Conservation (phyloP, 2,329 filamentous ascomycete species). For the Cercospora sp. region DNA sequence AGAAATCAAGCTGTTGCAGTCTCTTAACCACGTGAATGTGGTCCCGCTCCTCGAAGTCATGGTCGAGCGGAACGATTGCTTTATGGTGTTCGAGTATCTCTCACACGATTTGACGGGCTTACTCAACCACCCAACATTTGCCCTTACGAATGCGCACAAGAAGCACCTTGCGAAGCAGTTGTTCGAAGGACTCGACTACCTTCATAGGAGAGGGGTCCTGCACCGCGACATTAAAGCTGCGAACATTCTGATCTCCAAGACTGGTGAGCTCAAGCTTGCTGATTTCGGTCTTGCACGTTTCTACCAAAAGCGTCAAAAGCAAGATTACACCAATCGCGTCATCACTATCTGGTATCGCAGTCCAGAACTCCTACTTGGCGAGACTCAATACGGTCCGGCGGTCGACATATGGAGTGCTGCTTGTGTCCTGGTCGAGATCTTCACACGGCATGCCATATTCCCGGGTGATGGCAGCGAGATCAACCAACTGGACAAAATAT, state of each 20-base stretch:
- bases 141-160: slow-evolving; percentile 79
- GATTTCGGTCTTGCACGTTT: slow-evolving; percentile 97
- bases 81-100: slow-evolving; percentile 99
- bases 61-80: slow-evolving; percentile 98
- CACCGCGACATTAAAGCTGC: slow-evolving; percentile 98
- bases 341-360: slow-evolving; percentile 98
- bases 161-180: slow-evolving; percentile 92
- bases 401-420: slow-evolving; percentile 97
- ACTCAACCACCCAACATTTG: slow-evolving; percentile 90
- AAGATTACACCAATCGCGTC: slow-evolving; percentile 97
- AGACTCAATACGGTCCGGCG: slow-evolving; percentile 84
- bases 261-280: slow-evolving; percentile 85
- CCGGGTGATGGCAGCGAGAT: slow-evolving; percentile 95
- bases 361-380: slow-evolving; percentile 84
- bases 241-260: slow-evolving; percentile 91
- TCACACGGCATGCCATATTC: slow-evolving; percentile 90
- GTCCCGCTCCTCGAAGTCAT: slow-evolving; percentile 87
- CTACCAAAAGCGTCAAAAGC: slow-evolving; percentile 85
- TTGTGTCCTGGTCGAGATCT: slow-evolving; percentile 95
- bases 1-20: slow-evolving; percentile 90
- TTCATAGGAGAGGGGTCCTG: slow-evolving; percentile 88
- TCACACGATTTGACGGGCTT: slow-evolving; percentile 94
- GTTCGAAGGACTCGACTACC: slow-evolving; percentile 90
- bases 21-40: slow-evolving; percentile 77
- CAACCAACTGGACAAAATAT: slow-evolving; percentile 95